These are phyloP conservation scores for Fusarium drepaniforme DNA, from an alignment of 2,329 filamentous ascomycete species.

Conservation along the genomic window DNA sequence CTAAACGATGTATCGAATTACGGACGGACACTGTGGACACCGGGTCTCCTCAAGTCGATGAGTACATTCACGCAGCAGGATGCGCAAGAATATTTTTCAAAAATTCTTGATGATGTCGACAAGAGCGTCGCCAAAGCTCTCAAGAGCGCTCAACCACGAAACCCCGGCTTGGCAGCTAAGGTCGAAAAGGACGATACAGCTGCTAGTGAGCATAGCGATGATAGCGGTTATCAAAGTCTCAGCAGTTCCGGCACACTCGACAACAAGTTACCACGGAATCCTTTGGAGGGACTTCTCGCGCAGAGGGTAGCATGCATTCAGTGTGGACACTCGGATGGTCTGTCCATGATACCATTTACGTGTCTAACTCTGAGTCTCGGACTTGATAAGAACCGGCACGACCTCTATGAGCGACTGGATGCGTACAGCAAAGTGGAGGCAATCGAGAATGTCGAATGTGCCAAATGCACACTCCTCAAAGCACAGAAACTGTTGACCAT, in stretches of 20 bases:
- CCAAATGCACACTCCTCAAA: conserved; percentile 85
- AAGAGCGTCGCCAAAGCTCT: conserved; percentile 74
- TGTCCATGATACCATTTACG: conserved; percentile 93
- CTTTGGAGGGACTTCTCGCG: conserved; percentile 87
- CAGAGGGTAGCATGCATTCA: conserved; percentile 89
- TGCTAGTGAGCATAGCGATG: conserved; percentile 65
- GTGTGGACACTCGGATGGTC: conserved; percentile 88
- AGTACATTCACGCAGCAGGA: conserved; percentile 97
- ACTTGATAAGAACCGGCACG: conserved; percentile 69
- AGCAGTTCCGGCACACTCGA: conserved; percentile 54
- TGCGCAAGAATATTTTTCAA: conserved; percentile 96
- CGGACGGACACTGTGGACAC: conserved; percentile 85
- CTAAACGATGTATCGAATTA: conserved; percentile 79
- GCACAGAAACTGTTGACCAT: conserved; percentile 61
- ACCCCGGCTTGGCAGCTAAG: conserved; percentile 56
- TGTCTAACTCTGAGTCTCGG: conserved; percentile 90
- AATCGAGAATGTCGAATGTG: conserved; percentile 91
- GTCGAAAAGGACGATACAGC: conserved; percentile 55
- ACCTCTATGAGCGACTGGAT: conserved; percentile 83
- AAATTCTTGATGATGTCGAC: conserved; percentile 87
- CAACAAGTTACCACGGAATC: conserved; percentile 69
- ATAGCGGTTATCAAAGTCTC: conserved; percentile 68
- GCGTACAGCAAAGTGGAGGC: conserved; percentile 87
- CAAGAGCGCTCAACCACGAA: conserved; percentile 41
- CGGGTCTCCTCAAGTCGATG: conserved; percentile 86